phyloP scores from a whole-genome alignment of 306 rosid genomes.

The Cucurbita pepo region DNA sequence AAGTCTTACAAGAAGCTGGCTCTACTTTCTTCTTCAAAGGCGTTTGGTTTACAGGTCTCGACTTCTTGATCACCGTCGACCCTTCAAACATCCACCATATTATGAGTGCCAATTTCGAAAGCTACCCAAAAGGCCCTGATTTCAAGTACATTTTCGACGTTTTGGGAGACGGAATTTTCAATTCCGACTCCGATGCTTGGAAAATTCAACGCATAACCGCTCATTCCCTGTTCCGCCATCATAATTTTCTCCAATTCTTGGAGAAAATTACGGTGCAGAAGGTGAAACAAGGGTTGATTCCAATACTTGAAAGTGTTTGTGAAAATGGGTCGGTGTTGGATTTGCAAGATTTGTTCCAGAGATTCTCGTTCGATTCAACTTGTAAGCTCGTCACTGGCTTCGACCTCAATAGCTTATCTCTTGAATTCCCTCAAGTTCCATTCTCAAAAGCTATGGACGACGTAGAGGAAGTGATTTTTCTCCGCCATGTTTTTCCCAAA shows the following conservation, averaged over 20 bases:
- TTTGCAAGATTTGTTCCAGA: constrained; percentile 16
- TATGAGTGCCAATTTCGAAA: constrained; percentile 9
- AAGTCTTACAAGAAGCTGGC: not conserved
- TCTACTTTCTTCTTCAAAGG: constrained; percentile 13
- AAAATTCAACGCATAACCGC: constrained; percentile 11
- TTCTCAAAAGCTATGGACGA: constrained; percentile 9
- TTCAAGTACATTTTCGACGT: constrained; percentile 14
- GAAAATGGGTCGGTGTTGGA: constrained; percentile 6
- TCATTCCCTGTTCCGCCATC: not conserved
- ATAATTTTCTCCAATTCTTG: constrained; percentile 1
- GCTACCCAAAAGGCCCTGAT: constrained; percentile 13
- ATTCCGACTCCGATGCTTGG: constrained; percentile 15
- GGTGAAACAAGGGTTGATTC: constrained; percentile 10
- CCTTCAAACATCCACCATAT: constrained; percentile 23
- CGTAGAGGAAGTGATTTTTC: constrained; percentile 1
- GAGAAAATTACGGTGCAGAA: constrained; percentile 6
- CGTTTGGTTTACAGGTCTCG: constrained; percentile 18
- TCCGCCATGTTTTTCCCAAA: constrained; percentile 9
- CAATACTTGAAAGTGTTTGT: constrained; percentile 13
- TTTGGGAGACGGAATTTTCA: constrained; percentile 25
- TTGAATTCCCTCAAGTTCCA: not conserved
- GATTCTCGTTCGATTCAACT: constrained; percentile 18
- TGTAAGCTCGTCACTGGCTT: constrained; percentile 12
- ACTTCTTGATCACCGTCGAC: constrained; percentile 10
- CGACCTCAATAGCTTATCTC: constrained; percentile 16